phyloP scores from a whole-genome alignment of 345 rosid species.

The Xanthoceras sorbifolium region DNA sequence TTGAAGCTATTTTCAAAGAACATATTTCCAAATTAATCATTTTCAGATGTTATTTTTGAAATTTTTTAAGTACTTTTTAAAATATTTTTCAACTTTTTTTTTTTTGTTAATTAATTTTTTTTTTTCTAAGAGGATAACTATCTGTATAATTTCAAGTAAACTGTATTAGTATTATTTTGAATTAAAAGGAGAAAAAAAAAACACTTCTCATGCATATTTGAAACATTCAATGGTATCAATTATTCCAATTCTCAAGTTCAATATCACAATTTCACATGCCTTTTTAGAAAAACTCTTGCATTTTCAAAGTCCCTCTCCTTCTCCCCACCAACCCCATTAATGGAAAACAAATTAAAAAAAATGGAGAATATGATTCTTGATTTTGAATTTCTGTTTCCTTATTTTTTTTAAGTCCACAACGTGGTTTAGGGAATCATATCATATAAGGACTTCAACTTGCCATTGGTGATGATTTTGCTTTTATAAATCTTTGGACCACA shows the following conservation, averaged over 20 bases:
- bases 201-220: neutral
- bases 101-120: no score
- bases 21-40: no score
- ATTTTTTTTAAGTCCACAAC: neutral
- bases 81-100: no score
- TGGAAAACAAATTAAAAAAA: neutral
- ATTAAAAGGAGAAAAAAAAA: no score
- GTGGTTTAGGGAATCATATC: neutral
- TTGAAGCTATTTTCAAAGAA: no score
- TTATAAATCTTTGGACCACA: conserved; percentile 1
- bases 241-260: neutral
- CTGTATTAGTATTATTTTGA: no score
- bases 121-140: no score
- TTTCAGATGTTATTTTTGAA: no score
- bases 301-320: neutral
- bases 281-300: neutral
- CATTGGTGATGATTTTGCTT: neutral
- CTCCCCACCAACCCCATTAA: neutral
- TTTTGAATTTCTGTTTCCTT: neutral
- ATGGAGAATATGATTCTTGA: neutral
- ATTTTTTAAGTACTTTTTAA: no score
- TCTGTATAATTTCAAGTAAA: no score
- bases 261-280: neutral
- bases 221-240: neutral
- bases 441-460: neutral